Base-by-base conservation (phyloP, 805 yeast genomes). In the Saccharomyces mikatae region DNA sequence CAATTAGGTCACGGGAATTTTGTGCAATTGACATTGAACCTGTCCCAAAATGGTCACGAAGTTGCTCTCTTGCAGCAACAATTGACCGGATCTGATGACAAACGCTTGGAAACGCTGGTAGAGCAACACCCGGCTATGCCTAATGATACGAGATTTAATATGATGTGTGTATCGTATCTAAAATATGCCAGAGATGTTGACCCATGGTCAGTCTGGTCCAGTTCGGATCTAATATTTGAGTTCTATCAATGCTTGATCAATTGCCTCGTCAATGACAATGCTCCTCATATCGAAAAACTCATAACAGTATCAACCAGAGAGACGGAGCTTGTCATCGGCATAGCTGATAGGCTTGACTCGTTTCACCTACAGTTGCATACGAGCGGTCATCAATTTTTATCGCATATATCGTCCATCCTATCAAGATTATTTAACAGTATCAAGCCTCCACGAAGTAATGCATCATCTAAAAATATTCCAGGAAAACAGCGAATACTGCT, bases 401-500 rank as follows among this genome's bases (percentile, higher is more conserved):
- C 80, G 5, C 78, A 76, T 64, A 62, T 80, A 26, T 82, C 89
- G 0, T 73, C 83, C 3, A 68, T 81, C 2, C 70, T 84, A 17
- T 71, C 86, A 50, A 80, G 78, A 60, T 68, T 82, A 29, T 84
- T 84, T 71, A 84, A 85, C 61, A 76, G 82, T 51, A 80, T 81
- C 41, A 74, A 88, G 44, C 78, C 82, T 6, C 48, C 55, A 10
- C 57, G 58, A n/a, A 47, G 47, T 41, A 52, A 41, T 29, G 63
- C n/a, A 71, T 65, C 53, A 52, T 68, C 54, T 21, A 55, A 54
- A 41, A 28, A 32, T 28, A 30, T 59, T 22, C 61, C 67, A 2
- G 61, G 54, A 32, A 81, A 82, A 60, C 81, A 78, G 57, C 65
- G 73, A 26, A 76, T 82, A 30, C 71, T 84, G 48, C 62, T 84